Conservation (phyloP, 441 rosid genomes). For the Gossypium trilobum region DNA sequence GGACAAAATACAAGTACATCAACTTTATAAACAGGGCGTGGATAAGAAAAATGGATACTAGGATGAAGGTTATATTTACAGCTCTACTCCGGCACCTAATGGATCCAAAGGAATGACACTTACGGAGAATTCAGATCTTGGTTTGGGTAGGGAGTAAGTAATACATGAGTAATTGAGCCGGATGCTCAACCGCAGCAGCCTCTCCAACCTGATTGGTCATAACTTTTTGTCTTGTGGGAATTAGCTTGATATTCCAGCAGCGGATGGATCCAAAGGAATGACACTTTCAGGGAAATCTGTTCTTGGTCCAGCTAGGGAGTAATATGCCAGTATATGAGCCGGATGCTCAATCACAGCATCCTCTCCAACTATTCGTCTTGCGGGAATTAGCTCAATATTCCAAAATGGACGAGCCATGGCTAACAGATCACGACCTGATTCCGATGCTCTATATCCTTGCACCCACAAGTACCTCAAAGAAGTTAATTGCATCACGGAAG, state of each 20-base stretch:
- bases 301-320: slow-evolving; percentile 84
- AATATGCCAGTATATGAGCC: slow-evolving; percentile 79
- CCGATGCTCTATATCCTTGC: slow-evolving; percentile 63
- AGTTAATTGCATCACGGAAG: slow-evolving; percentile 46
- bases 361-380: slow-evolving; percentile 40
- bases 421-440: slow-evolving; percentile 42
- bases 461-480: slow-evolving; percentile 90
- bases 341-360: slow-evolving; percentile 42
- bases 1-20: neutral
- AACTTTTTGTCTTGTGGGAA: slow-evolving; percentile 43
- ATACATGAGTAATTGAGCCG: slow-evolving; percentile 79
- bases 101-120: slow-evolving; percentile 45
- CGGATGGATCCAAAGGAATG: slow-evolving; percentile 32
- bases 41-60: slow-evolving; percentile 5
- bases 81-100: slow-evolving; percentile 19
- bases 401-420: slow-evolving; percentile 81
- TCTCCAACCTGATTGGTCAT: slow-evolving; percentile 29
- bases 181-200: slow-evolving; percentile 38
- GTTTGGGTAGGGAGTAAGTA: slow-evolving; percentile 88
- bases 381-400: slow-evolving; percentile 85
- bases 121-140: slow-evolving; percentile 74
- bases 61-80: slow-evolving; percentile 23
- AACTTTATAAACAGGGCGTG: slow-evolving; percentile 25
- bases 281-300: slow-evolving; percentile 70
- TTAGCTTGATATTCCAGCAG: slow-evolving; percentile 80